Percentiles rank a stretch among this genome's conserved stretches.
These are phyloP conservation scores for Fragaria nilgerrensis DNA, from an alignment of 306 rosid genomes.

Conservation along the genomic window DNA sequence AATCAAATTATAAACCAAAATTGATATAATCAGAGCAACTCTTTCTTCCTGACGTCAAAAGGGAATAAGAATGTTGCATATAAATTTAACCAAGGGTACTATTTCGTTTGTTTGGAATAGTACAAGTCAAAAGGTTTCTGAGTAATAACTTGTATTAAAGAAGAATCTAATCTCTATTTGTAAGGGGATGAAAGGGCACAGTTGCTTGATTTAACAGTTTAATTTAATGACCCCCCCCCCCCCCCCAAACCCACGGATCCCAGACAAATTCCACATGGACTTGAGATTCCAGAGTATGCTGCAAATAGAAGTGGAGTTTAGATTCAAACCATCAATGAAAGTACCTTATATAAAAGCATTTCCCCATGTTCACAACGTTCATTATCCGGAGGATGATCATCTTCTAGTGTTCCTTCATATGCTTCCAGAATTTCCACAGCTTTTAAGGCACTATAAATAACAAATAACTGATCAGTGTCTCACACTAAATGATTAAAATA, in stretches of 20 bases:
- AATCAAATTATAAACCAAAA: neutral
- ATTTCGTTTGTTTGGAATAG: neutral
- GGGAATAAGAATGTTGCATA: neutral
- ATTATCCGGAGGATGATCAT: conserved; percentile 90
- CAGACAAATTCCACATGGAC: neutral
- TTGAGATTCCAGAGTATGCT: neutral
- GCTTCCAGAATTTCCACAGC: conserved; percentile 99
- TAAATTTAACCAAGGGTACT: neutral
- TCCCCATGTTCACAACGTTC: conserved; percentile 99
- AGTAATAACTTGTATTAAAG: neutral
- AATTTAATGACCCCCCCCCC: neutral
- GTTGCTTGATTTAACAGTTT: neutral
- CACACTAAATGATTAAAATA: neutral
- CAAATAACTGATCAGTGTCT: conserved; percentile 17
- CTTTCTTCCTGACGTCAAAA: neutral
- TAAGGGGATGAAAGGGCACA: neutral
- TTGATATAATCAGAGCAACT: neutral
- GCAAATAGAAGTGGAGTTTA: conserved; percentile 1
- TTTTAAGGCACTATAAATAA: conserved; percentile 59
- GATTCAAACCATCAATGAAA: conserved; percentile 13
- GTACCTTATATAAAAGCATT: conserved; percentile 94
- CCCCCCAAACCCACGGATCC: neutral
- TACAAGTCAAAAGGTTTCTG: neutral
- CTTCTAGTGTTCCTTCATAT: conserved; percentile 96
- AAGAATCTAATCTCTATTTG: neutral